phyloP scores from a whole-genome alignment of 495 filamentous ascomycete species.

The Podospora pseudopauciseta region DNA sequence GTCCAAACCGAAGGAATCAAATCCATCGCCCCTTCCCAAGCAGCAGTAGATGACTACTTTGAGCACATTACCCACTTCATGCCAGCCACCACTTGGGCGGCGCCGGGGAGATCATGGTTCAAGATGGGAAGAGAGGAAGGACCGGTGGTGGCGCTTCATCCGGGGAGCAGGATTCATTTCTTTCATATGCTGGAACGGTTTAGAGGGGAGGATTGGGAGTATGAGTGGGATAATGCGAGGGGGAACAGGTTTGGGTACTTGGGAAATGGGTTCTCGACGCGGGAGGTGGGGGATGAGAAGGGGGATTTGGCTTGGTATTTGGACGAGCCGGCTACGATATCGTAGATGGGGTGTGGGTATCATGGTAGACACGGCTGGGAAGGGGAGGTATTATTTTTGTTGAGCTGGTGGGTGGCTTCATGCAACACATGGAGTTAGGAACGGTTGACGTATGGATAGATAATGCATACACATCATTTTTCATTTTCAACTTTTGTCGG shows the following conservation, averaged over 20 bases:
- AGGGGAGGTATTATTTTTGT: too few species aligned
- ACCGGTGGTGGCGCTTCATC: conserved; percentile 47
- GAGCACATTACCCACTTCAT: conserved; percentile 46
- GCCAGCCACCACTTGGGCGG: conserved; percentile 47
- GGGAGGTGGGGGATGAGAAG: conserved; percentile 34
- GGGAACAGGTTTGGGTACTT: conserved; percentile 45
- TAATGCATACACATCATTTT: too few species aligned
- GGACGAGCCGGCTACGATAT: conserved; percentile 23
- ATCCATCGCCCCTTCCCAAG: conserved; percentile 36
- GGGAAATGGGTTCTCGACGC: conserved; percentile 48
- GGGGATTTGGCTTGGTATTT: conserved; percentile 46
- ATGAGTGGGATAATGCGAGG: conserved; percentile 34
- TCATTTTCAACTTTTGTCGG: too few species aligned
- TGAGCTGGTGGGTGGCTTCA: too few species aligned
- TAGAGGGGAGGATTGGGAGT: conserved; percentile 51
- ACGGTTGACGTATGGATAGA: too few species aligned
- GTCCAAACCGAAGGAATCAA: conserved; percentile 45
- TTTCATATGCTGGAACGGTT: conserved; percentile 49
- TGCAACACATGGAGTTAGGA: too few species aligned
- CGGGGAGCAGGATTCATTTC: conserved; percentile 50
- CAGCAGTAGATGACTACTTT: conserved; percentile 45
- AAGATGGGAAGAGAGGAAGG: conserved; percentile 43
- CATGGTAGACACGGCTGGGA: too few species aligned
- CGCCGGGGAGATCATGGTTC: conserved; percentile 48
- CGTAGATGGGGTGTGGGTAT: too few species aligned